phyloP scores from a whole-genome alignment of 768 basidiomycete species.

The Rhizopogon salebrosus region DNA sequence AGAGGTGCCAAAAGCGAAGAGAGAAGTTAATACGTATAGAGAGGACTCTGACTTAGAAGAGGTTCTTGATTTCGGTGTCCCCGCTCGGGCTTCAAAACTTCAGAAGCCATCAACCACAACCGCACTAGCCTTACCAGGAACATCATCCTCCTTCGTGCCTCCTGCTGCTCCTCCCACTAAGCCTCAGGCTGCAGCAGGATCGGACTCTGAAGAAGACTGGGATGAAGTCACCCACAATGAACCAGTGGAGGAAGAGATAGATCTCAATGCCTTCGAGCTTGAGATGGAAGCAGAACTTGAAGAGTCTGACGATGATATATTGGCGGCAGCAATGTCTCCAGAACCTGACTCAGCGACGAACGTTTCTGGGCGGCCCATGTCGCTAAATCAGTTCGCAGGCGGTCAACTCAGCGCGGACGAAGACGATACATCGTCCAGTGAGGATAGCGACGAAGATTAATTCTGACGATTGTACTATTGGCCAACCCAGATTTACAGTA shows the following conservation, averaged over 20 bases:
- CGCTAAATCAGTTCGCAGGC: slow-evolving; percentile 44
- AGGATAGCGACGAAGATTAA: slow-evolving; percentile 51
- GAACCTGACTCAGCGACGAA: slow-evolving; percentile 24
- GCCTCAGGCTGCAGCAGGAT: slow-evolving; percentile 28
- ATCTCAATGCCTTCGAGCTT: slow-evolving; percentile 28
- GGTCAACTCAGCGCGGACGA: slow-evolving; percentile 36
- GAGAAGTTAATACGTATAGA: slow-evolving; percentile 13
- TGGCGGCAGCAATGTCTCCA: slow-evolving; percentile 35
- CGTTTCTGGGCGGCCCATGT: slow-evolving; percentile 35
- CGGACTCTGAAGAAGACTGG: slow-evolving; percentile 51
- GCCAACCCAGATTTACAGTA: too few species aligned
- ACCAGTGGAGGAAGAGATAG: slow-evolving; percentile 26
- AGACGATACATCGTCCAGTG: slow-evolving; percentile 49
- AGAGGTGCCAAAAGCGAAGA: slow-evolving; percentile 17
- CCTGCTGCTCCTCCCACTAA: slow-evolving; percentile 22
- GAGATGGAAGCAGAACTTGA: slow-evolving; percentile 32
- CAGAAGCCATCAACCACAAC: slow-evolving; percentile 21
- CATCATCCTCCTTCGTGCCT: slow-evolving; percentile 22
- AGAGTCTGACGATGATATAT: slow-evolving; percentile 47
- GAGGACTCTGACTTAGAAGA: slow-evolving; percentile 36
- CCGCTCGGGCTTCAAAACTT: slow-evolving; percentile 35
- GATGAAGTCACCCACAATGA: slow-evolving; percentile 33
- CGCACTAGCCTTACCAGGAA: slow-evolving; percentile 36
- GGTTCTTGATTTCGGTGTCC: slow-evolving; percentile 43
- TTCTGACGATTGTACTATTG: too few species aligned